Base-by-base conservation (phyloP, 2,329 filamentous ascomycete species). In the Colletotrichum theobromicola region DNA sequence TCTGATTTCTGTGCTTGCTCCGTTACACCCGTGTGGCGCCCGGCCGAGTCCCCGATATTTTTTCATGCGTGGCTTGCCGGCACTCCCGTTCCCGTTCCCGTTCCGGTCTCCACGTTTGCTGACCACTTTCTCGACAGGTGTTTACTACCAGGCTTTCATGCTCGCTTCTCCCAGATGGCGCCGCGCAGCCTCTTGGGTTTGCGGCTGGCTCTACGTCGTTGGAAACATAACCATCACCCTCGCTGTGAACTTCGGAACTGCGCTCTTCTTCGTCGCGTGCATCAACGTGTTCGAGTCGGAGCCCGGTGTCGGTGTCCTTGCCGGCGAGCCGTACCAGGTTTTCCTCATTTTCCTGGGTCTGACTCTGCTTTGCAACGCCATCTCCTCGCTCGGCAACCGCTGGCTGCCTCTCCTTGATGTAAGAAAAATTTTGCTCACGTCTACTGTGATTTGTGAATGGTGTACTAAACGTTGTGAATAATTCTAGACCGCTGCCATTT, bases 221-320 rank as follows among this genome's bases (percentile, higher is more conserved):
- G 94, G 94, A 73, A 95, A 95, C 84, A 93, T 95, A 82, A 95
- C 93, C 77, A 96, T 96, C 78, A 95, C 94, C 0, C 87, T 95
- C n/a, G 90, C 93, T n/a, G 93, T 95, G 81, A 94, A 94, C 85
- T 95, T 95, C 79, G 94, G 93, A 8, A 95, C 94, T 5, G 93
- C 92, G 0, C 90, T 95, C 77, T 89, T 91, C 81, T 83, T 90
- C 72, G 86, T 90, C 70, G 87, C 85, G 16, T 90, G 88, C 79
- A 80, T 91, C 82, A 90, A 90, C 72, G 87, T 91, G 42, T 91
- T 91, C 73, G 84, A 89, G 70, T 82, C 82, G 4, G 81, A 83
- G 42, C 82, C 84, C 7, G 88, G 86, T 57, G 81, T 83, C 13
- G 84, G 81, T 13, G 80, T 91, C 73, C 84, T 90, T 63, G 82